Base-by-base conservation (phyloP, 2,329 filamentous ascomycete genomes). In the Colletotrichum truncatum region DNA sequence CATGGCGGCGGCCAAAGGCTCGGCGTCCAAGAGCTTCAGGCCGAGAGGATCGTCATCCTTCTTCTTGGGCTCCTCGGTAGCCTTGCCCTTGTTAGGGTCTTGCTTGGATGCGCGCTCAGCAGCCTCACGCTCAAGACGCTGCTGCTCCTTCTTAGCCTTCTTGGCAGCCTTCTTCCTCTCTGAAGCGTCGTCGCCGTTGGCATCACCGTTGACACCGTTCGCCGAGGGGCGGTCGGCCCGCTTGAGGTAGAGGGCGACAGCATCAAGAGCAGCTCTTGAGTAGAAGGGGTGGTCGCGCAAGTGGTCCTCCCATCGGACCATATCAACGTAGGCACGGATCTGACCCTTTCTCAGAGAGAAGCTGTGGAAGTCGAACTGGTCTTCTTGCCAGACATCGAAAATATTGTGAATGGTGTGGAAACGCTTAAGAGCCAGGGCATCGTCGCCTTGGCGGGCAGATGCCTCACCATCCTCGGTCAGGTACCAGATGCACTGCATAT, bases 401-500 rank as follows among this genome's bases (percentile, higher is more conserved):
- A 99, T 97, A 78, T 93, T 93, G 76, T 91, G 91, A 62, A 99
- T 88, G 21, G 93, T 85, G 69, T 94, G 93, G 78, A 98, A 95
- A 52, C 97, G 89, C 83, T 99, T 99, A 56, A 99, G 84, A 0
- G 97, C 95, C 64, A 98, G 85, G 4, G 91, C 93, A 48, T 92
- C 82, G 71, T 97, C 94, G 69, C 90, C 90, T 76, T 94, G 91
- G 53, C 96, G 90, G 62, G 92, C 84, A 76, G 94, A 94, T 3
- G 95, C 90, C 80, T 98, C 93, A 59, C 93, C 96, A 75, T 99
- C 97, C 80, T 99, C 96, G 5, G 93, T 96, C 73, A 99, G 82
- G 76, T 90, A 99, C 97, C 96, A 99, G 71, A 98, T 89, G 76
- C 94, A 98, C 80, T 99, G 96, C 96, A 99, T 99, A 72, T 99